These are phyloP conservation scores for Penicillium canescens DNA, from an alignment of 495 filamentous ascomycete species.

Conservation along the genomic window DNA sequence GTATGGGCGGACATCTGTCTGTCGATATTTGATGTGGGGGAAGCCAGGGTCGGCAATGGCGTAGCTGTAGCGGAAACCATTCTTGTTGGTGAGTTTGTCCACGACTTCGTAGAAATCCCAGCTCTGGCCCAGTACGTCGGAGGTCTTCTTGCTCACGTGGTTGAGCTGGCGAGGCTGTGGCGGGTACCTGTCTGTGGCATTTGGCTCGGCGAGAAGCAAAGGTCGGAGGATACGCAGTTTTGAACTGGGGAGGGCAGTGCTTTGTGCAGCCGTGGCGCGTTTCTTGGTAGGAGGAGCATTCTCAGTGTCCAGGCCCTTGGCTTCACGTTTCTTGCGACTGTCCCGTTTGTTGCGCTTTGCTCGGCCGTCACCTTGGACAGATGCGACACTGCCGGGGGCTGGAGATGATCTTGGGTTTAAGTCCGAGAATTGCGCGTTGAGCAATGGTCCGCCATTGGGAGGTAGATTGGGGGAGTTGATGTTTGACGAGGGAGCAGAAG, in stretches of 20 bases:
- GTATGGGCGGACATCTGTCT: constrained; percentile 81
- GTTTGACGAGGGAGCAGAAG: constrained; percentile 44
- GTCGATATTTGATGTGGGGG: constrained; percentile 82
- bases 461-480: constrained; percentile 44
- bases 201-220: constrained; percentile 36
- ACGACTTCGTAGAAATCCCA: constrained; percentile 48
- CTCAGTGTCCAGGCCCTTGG: constrained; percentile 56
- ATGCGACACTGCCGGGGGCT: constrained; percentile 33
- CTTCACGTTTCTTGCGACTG: constrained; percentile 72
- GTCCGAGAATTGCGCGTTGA: constrained; percentile 34
- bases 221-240: constrained; percentile 34
- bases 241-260: constrained; percentile 31
- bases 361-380: constrained; percentile 36
- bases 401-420: constrained; percentile 40
- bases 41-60: constrained; percentile 88
- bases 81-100: constrained; percentile 82
- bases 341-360: constrained; percentile 49
- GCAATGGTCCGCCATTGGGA: constrained; percentile 28
- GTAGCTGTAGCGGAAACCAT: constrained; percentile 85
- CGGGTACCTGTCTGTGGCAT: constrained; percentile 37
- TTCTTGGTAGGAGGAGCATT: constrained; percentile 38
- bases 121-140: constrained; percentile 32
- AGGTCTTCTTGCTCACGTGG: constrained; percentile 36
- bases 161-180: constrained; percentile 46
- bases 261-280: constrained; percentile 31